Base-by-base conservation (phyloP, 768 basidiomycete genomes). In the Auriscalpium orientale region DNA sequence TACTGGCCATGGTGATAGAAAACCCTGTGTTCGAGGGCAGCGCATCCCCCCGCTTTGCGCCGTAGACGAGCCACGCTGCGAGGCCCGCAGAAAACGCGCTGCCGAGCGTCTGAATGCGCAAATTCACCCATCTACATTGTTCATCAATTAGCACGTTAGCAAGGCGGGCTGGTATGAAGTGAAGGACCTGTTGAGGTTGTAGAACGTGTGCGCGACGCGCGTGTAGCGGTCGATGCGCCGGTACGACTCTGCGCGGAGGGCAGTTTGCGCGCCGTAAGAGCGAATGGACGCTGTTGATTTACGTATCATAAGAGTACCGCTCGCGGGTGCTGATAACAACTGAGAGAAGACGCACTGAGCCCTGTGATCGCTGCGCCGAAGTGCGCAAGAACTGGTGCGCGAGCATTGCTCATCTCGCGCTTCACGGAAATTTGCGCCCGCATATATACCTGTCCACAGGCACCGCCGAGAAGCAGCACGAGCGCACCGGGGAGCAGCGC, bases 41-140 rank as follows among this genome's bases (percentile, higher is more conserved):
- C 66, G 28, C 73, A 73, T 28, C 51, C 12, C 3, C 64, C 66
- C 15, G 75, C 65, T 76, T 74, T 5, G 63, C 64, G 45, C 66
- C 65, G 58, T 83, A 83, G 5, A 81, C 69, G 12, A 84, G 69
- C 64, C 80, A 80, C 15, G 74, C 73, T 1, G 80, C 82, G 5
- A 84, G 71, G 10, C 65, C 64, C 0, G 79, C 64, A 3, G 80
- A 66, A 62, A 84, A 82, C 18, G 78, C n/a, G 16, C 73, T 75
- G 1, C 80, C 80, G 46, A 81, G 61, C 15, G 67, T 59, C 64
- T 91, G 88, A 43, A 91, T 74, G 56, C 78, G 73, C 46, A 77
- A 67, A 53, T 68, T 71, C 45, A 79, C 65, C 80, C 79, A 81
- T 51, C 78, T 74, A 52, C 46, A 22, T 49, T 7, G 34, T 21